phyloP scores from a whole-genome alignment of 805 yeast genomes.

The Metschnikowia baotianmanensis region DNA sequence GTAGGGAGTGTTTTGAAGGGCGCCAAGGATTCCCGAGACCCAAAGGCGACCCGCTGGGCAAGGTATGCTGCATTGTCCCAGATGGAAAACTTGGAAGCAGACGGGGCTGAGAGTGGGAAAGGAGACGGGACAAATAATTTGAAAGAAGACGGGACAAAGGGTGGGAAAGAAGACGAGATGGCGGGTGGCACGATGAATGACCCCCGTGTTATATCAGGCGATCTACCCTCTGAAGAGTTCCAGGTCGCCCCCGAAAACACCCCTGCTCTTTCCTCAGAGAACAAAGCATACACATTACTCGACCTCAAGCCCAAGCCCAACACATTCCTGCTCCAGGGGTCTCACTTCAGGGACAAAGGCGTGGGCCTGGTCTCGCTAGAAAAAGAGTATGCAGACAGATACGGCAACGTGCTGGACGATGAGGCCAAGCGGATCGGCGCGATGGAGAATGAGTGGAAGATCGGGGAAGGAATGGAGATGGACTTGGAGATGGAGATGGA shows the following conservation, averaged over 20 bases:
- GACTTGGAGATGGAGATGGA: background rate
- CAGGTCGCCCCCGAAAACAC: background rate
- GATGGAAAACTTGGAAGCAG: too few species aligned
- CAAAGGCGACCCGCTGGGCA: too few species aligned
- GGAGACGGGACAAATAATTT: too few species aligned
- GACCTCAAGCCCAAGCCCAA: background rate
- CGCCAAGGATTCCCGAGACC: too few species aligned
- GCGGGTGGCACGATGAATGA: too few species aligned
- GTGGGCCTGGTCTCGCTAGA: conserved; percentile 4
- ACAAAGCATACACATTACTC: conserved; percentile 18
- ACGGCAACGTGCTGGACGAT: conserved; percentile 15
- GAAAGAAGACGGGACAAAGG: too few species aligned
- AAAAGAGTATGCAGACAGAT: conserved; percentile 15
- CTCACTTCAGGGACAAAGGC: conserved; percentile 14
- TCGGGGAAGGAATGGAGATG: conserved; percentile 4
- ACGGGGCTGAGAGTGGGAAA: too few species aligned
- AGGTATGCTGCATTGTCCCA: too few species aligned
- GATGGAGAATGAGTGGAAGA: background rate
- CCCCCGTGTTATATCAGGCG: too few species aligned
- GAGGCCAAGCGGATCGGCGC: background rate
- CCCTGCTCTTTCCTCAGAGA: conserved; percentile 11
- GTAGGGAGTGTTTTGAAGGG: too few species aligned
- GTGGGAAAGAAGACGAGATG: too few species aligned
- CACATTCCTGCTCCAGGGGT: conserved; percentile 12
- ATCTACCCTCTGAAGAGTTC: background rate